Evolutionary conservation across 2,329 filamentous ascomycete genomes (phyloP), one percentile per base, ranked within the genome.

Genomic region (Mariannaea elegans): DNA sequence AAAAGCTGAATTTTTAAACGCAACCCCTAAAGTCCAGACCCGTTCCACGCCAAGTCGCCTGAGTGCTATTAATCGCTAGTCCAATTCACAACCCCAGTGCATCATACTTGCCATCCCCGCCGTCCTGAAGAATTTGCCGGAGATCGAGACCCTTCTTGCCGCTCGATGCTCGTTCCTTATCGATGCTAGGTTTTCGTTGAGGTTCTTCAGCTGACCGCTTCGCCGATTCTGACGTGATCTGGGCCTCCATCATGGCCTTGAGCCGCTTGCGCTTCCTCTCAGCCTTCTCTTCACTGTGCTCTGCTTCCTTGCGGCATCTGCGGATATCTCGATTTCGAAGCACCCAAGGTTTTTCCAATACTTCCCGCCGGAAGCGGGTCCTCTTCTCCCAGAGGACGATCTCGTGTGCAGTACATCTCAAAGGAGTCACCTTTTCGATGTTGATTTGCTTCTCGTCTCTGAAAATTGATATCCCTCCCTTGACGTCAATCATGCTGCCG

Each of bases 331-430:
- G 78, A 19, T 73, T 72, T 27, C 76, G 79, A 27, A 90, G 65
- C n/a, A 81, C 70, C 88, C 88, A 90, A 0, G 85, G 82, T 56
- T 72, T 74, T 3, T 73, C 72, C 13, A 90, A 76, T 6, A 87
- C 76, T 4, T 84, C 78, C 31, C 68, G 69, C 32, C 79, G 79
- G 67, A 90, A 88, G 27, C 72, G 73, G 16, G 72, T 64, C 42
- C 81, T 76, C 73, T 85, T 85, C 65, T 82, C 78, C 87, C 87
- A 90, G 8, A 88, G 84, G 7, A 69, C 72, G 3, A 89, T 76
- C 70, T 90, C 88, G 31, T 84, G 78, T 44, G 81, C 79, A 0
- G 87, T 90, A 42, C 81, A 80, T 21, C 69, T 71, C 4, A 90
- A 56, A 0, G 77, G 64, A n/a, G 72, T 68, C 56, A 86, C 73